These are phyloP conservation scores for Tuber calosporum DNA, from an alignment of 495 filamentous ascomycete species.

Conservation along the genomic window DNA sequence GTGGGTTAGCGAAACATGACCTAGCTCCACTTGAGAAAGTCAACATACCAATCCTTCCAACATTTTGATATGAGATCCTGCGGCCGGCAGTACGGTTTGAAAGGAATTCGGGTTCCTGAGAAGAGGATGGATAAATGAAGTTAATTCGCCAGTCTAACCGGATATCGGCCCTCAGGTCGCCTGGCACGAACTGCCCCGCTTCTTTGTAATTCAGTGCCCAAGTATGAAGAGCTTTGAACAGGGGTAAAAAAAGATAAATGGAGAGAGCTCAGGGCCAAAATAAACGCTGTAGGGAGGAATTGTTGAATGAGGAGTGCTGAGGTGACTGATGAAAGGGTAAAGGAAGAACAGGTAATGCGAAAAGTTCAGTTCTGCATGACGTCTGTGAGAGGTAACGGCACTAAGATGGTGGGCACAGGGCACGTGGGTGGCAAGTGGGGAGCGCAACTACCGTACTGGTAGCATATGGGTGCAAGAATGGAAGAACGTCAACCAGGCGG, in stretches of 20 bases:
- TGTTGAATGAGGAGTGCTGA: background rate
- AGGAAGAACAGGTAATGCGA: background rate
- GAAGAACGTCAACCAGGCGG: too few relatives aligned
- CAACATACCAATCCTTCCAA: slow-evolving; percentile 55
- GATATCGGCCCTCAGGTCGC: background rate
- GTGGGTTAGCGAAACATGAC: slow-evolving; percentile 35
- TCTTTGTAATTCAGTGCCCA: background rate
- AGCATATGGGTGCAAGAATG: too few relatives aligned
- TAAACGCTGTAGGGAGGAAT: background rate
- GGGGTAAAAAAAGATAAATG: background rate
- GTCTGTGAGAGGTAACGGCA: background rate
- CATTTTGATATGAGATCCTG: slow-evolving; percentile 46
- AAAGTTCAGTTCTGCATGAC: background rate
- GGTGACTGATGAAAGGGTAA: background rate
- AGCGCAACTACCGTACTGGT: too few relatives aligned
- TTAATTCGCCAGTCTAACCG: background rate
- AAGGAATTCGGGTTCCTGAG: background rate
- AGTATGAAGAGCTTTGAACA: background rate
- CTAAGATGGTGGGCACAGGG: background rate
- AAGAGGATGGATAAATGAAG: background rate
- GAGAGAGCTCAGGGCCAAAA: background rate
- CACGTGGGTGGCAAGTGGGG: background rate
- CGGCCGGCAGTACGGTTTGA: slow-evolving; percentile 12
- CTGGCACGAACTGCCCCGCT: background rate
- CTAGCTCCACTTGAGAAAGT: background rate